Conservation (phyloP, 345 rosid genomes). For the Eucalyptus victrix region DNA sequence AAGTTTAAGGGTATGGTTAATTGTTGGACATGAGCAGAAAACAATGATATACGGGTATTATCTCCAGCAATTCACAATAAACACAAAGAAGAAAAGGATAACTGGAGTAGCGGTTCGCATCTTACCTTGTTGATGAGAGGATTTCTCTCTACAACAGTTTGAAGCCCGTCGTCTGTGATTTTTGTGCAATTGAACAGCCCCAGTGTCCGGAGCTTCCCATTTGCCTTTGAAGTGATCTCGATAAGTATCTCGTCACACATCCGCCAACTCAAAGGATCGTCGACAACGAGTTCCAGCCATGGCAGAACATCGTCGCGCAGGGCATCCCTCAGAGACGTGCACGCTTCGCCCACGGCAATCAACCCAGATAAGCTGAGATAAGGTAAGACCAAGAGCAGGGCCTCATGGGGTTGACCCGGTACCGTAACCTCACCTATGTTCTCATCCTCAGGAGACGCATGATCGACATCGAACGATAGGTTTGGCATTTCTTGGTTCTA, state of each 20-base stretch:
- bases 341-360: conserved; percentile 36
- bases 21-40: neutral
- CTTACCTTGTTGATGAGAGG: conserved; percentile 54
- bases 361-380: conserved; percentile 54
- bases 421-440: neutral
- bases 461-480: neutral
- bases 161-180: conserved; percentile 54
- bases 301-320: conserved; percentile 30
- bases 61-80: neutral
- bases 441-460: neutral
- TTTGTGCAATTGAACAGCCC: conserved; percentile 27
- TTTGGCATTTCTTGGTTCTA: neutral
- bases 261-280: conserved; percentile 29
- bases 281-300: conserved; percentile 39
- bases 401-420: conserved; percentile 38
- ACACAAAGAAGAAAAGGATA: neutral
- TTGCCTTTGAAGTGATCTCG: conserved; percentile 29
- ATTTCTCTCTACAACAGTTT: conserved; percentile 29
- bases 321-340: conserved; percentile 34
- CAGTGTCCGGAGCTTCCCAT: conserved; percentile 37
- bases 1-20: neutral
- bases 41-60: neutral
- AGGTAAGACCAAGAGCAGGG: conserved; percentile 41
- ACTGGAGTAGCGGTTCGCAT: neutral
- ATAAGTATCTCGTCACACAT: conserved; percentile 35